Conservation (phyloP, 768 basidiomycete genomes). For the Scleroderma citrinum region DNA sequence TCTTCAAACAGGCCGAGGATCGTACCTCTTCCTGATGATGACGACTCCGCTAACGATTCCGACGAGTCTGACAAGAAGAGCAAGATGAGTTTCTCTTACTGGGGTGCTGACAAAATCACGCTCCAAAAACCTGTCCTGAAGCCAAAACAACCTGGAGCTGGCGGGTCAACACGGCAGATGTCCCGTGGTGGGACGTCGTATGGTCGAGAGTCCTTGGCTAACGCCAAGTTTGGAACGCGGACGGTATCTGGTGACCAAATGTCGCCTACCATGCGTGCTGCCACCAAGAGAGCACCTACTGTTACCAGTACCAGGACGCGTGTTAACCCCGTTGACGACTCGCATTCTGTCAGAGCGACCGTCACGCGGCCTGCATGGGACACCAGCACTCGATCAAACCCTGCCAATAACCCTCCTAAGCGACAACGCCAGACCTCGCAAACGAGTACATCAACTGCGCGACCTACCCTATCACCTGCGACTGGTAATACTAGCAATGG, state of each 20-base stretch:
- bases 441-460: conserved; percentile 50
- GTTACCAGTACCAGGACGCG: conserved; percentile 36
- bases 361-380: conserved; percentile 75
- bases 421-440: conserved; percentile 70
- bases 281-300: conserved; percentile 55
- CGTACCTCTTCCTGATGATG: conserved; percentile 62
- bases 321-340: conserved; percentile 56
- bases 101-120: conserved; percentile 89
- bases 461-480: not conserved
- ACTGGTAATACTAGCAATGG: conserved; percentile 11
- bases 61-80: conserved; percentile 85
- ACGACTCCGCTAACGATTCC: conserved; percentile 53
- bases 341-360: conserved; percentile 62
- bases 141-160: conserved; percentile 31
- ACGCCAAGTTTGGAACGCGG: conserved; percentile 89
- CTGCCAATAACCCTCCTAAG: conserved; percentile 38
- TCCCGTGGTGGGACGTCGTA: conserved; percentile 49
- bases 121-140: conserved; percentile 73
- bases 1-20: conserved; percentile 57
- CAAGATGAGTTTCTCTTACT: conserved; percentile 93
- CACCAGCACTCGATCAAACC: conserved; percentile 46
- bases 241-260: conserved; percentile 57
- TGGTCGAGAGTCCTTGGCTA: conserved; percentile 76
- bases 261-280: conserved; percentile 43
- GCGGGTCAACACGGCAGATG: conserved; percentile 31